Evolutionary conservation across 305 asterid genomes (phyloP).

Genomic region (Ajuga reptans): DNA sequence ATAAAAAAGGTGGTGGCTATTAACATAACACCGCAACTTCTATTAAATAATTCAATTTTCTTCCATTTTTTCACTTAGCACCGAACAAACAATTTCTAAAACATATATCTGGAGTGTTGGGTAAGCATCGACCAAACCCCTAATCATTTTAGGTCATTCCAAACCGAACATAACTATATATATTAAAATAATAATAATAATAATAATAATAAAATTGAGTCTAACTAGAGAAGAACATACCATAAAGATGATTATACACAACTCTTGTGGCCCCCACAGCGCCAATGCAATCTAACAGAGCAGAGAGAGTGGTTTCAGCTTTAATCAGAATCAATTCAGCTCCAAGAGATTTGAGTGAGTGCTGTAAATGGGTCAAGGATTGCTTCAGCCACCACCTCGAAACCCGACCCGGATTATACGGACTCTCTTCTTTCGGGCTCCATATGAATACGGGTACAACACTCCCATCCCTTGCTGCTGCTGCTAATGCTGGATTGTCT

Average conservation of each 20-base stretch:
- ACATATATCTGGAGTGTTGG: too few species aligned
- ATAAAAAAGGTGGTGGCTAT: too few species aligned
- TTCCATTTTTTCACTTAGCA: too few species aligned
- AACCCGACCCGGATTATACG: conserved; percentile 74
- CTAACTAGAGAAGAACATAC: conserved; percentile 34
- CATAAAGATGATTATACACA: conserved; percentile 79
- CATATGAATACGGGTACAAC: conserved; percentile 73
- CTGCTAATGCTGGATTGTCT: conserved; percentile 85
- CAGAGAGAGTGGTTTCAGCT: conserved; percentile 59
- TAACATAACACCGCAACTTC: too few species aligned
- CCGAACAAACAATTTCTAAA: too few species aligned
- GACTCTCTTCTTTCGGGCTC: conserved; percentile 87
- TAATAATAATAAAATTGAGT: too few species aligned
- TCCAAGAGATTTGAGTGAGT: conserved; percentile 70
- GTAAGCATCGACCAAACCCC: too few species aligned
- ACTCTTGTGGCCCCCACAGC: conserved; percentile 72
- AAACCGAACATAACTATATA: too few species aligned
- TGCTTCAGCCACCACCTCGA: conserved; percentile 96
- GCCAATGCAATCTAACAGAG: conserved; percentile 51
- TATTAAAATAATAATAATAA: too few species aligned
- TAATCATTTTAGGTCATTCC: too few species aligned
- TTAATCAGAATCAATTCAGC: conserved; percentile 59
- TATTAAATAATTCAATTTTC: too few species aligned
- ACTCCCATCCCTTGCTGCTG: conserved; percentile 69
- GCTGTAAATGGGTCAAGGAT: conserved; percentile 63